Conservation (phyloP, 2,329 filamentous ascomycete genomes). For the Hypomyces perniciosus region DNA sequence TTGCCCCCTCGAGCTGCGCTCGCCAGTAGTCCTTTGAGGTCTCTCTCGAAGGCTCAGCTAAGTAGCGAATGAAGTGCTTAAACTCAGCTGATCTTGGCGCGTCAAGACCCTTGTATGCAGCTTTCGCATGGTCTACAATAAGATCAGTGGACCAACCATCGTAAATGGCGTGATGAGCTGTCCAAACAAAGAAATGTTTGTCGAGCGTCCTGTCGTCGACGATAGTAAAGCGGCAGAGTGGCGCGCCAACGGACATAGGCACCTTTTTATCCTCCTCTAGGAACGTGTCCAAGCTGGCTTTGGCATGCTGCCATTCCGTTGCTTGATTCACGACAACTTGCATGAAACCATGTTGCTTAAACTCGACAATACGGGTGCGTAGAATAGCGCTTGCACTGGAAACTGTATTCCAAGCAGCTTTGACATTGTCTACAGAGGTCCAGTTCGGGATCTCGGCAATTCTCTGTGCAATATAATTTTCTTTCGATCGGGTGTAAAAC, state of each 20-base stretch:
- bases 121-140: slow-evolving; percentile 42
- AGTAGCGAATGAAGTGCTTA: slow-evolving; percentile 45
- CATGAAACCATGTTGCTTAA: slow-evolving; percentile 36
- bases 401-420: slow-evolving; percentile 37
- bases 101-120: slow-evolving; percentile 32
- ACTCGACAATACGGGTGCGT: slow-evolving; percentile 44
- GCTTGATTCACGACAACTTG: slow-evolving; percentile 38
- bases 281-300: not conserved
- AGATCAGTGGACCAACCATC: slow-evolving; percentile 52
- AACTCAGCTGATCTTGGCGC: slow-evolving; percentile 35
- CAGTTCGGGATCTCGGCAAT: slow-evolving; percentile 36
- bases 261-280: not conserved
- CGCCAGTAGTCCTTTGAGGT: slow-evolving; percentile 42
- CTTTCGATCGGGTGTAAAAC: slow-evolving; percentile 43
- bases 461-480: slow-evolving; percentile 47
- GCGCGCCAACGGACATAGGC: not conserved
- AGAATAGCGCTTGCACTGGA: slow-evolving; percentile 36
- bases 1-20: slow-evolving; percentile 38
- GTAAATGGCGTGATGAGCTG: slow-evolving; percentile 36
- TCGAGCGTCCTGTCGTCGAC: not conserved
- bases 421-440: slow-evolving; percentile 32
- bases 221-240: not conserved
- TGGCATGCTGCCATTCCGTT: not conserved
- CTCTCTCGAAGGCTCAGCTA: slow-evolving; percentile 32
- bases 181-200: not conserved